Base-by-base conservation (phyloP, 768 basidiomycete genomes). In the Mrakia hoshinonis region DNA sequence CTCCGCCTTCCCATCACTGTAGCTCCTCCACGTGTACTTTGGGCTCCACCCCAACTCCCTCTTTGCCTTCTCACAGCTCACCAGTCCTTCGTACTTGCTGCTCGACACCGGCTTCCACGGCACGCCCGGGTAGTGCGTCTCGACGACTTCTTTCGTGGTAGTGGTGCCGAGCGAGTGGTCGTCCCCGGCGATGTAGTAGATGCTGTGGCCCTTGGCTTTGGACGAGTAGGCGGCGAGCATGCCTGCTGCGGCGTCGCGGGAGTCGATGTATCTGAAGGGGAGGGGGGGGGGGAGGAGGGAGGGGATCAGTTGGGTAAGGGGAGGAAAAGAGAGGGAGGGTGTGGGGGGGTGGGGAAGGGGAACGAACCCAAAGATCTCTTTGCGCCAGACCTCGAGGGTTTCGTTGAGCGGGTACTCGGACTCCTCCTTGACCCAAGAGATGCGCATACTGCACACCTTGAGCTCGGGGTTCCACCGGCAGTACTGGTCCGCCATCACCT, bases 401-500 rank as follows among this genome's bases (percentile, higher is more conserved):
- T 61, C 54, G 13, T 43, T 54, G 39, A 68, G n/a, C 54, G 55
- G 54, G 39, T 46, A 26, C 54, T 60, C 52, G 52, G 43, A 24
- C 55, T 46, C 38, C 39, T 68, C 38, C 54, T 46, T 55, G n/a
- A 68, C 67, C 38, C 67, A 54, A 13, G 67, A 61, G 36, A 61
- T 61, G 34, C 76, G 70, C 60, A 74, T 60, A 49, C 72, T 73
- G 43, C 75, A 67, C 38, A 76, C 73, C 61, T 74, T 76, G 11
- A 76, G 68, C 61, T 74, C 69, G 18, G 76, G 75, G 66, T 75
- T 73, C 76, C 76, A 76, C 26, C 76, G 68, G 20, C 62, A 66
- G 73, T 73, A 76, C 61, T 76, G 76, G 18, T 74, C 76, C 6
- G 76, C 75, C 68, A 75, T 75, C 36, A 65, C 73, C 71, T 76